These are phyloP conservation scores for Ustilago nuda DNA, from an alignment of 1,284 basidiomycete genomes.

Conservation along the genomic window DNA sequence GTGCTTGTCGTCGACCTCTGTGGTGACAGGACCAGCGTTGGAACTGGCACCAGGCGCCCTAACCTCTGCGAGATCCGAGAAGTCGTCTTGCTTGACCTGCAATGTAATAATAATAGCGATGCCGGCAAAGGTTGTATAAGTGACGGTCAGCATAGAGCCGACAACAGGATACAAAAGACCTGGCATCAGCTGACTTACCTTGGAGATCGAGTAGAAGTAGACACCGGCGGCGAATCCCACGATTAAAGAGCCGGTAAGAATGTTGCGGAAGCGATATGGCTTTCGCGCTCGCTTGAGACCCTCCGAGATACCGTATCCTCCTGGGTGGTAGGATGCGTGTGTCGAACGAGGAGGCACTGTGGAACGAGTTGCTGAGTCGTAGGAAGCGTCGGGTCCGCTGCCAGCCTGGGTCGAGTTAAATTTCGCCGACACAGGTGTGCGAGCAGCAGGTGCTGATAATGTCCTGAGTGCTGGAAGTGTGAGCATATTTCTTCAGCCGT, in stretches of 20 bases:
- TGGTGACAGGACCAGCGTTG: conserved; percentile 30
- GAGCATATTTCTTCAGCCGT: conserved; percentile 17
- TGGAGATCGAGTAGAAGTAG: conserved; percentile 86
- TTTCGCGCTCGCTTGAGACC: conserved; percentile 83
- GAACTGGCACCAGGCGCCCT: conserved; percentile 37
- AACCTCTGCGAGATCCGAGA: conserved; percentile 57
- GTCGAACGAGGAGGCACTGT: conserved; percentile 51
- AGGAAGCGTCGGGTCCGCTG: conserved; percentile 15
- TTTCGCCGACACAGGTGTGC: conserved; percentile 10
- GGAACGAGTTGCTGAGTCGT: conserved; percentile 40
- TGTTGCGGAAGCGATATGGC: conserved; percentile 83
- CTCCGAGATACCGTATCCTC: conserved; percentile 59
- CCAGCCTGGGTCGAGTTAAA: conserved; percentile 40
- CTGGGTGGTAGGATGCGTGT: conserved; percentile 57
- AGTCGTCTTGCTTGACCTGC: conserved; percentile 64
- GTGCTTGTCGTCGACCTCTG: conserved; percentile 45
- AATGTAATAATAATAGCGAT: too few relatives aligned
- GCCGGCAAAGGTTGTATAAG: too few relatives aligned
- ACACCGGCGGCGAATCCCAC: conserved; percentile 83
- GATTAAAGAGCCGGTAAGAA: conserved; percentile 80
- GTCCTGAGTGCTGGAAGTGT: conserved; percentile 16
- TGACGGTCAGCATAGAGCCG: not conserved
- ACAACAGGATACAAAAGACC: not conserved
- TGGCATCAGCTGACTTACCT: conserved; percentile 31
- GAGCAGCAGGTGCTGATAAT: conserved; percentile 5